Conservation (phyloP, 1,139 yeast species). For the Hyphopichia burtonii region DNA sequence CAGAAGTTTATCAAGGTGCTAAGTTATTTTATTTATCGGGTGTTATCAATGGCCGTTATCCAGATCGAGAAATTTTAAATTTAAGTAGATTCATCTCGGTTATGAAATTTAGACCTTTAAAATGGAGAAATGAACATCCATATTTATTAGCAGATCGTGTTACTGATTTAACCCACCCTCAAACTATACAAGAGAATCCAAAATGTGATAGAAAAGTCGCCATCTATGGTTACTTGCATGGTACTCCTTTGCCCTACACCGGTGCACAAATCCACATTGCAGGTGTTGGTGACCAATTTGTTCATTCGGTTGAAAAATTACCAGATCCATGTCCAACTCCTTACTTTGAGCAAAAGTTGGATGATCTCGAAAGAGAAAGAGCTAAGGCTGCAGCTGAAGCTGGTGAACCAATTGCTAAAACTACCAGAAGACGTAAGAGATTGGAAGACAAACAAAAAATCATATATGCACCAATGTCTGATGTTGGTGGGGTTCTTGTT, state of each 20-base stretch:
- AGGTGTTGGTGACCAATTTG: constrained; percentile 88
- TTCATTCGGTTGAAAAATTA: constrained; percentile 75
- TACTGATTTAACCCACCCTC: constrained; percentile 95
- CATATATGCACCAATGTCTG: constrained; percentile 98
- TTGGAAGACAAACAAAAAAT: constrained; percentile 92
- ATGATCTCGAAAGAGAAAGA: constrained; percentile 71
- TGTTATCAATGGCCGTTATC: constrained; percentile 95
- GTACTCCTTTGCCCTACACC: constrained; percentile 76
- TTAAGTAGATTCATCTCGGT: constrained; percentile 91
- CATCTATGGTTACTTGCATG: constrained; percentile 90
- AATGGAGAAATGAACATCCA: constrained; percentile 99
- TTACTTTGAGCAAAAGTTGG: constrained; percentile 78
- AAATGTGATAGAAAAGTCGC: constrained; percentile 90
- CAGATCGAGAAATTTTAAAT: constrained; percentile 92
- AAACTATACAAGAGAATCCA: constrained; percentile 69
- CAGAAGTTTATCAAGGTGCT: constrained; percentile 98
- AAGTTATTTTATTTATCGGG: constrained; percentile 93
- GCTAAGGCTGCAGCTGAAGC: constrained; percentile 61
- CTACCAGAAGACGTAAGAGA: constrained; percentile 76
- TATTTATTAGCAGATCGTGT: constrained; percentile 88
- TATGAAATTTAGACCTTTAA: constrained; percentile 96
- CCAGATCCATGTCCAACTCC: constrained; percentile 99
- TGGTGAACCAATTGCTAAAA: constrained; percentile 54
- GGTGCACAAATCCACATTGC: constrained; percentile 89
- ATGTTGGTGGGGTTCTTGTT: constrained; percentile 94